Base-by-base conservation (phyloP, 169 alveolate species). In the Plasmodium billcollinsi region DNA sequence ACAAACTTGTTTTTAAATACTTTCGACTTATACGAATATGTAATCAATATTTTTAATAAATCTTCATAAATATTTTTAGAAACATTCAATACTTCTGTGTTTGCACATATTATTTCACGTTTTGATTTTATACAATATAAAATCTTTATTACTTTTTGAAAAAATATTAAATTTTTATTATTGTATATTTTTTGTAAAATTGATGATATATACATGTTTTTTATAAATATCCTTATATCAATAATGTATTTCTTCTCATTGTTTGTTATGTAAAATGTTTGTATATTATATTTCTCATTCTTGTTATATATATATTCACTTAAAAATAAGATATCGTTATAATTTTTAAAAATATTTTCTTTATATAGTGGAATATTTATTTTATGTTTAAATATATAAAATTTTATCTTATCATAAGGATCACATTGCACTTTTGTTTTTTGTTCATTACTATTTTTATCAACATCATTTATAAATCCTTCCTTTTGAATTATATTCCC, bases 141-240 rank as follows among this genome's bases (percentile, higher is more conserved):
- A 65, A 78, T 54, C 67, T 78, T 78, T 70, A 78, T 78, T 18
- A 49, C 78, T 78, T 78, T 78, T 50, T 78, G 89, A 58, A 78
- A 58, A 45, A 39, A 69, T 45, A 66, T 14, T 26, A 52, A 65
- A 66, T 66, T 65, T 29, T 67, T 54, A 66, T 33, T 45, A 18
- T 59, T 7, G 4, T 11, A 18, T 63, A 20, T 52, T 11, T 11
- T 18, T n/a, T 78, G 71, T 58, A 15, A 0, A 29, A 78, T 78
- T 50, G 65, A 65, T 43, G 63, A 78, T 65, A 78, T 78, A 50
- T 78, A 78, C 21, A 78, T 43, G 18, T 43, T 63, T 70, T 70
- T 78, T 52, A 78, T 78, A 58, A 78, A 54, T 14, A 78, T 65
- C 56, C 71, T 78, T 58, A 78, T 71, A 65, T 78, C 89, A 56